A percentile compares a stretch with the other conserved stretches of the same genome.
Evolutionary conservation across 1,284 basidiomycete genomes (phyloP).

Genomic region (Ustilago cynodontis): DNA sequence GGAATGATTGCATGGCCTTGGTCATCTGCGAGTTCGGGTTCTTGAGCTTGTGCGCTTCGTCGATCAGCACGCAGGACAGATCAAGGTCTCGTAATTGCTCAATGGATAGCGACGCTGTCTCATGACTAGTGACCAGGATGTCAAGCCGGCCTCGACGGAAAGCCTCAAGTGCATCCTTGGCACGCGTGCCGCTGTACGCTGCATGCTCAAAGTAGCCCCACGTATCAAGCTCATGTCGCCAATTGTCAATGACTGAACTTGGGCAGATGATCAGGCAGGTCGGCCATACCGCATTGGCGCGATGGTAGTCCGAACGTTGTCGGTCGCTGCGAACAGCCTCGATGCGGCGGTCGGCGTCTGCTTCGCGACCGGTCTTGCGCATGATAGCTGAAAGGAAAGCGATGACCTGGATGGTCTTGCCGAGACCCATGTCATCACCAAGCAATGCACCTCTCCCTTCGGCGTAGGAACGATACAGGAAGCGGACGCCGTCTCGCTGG

Average conservation of each 20-base stretch:
- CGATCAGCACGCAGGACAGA: slow-evolving; percentile 74
- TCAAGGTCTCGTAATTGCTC: slow-evolving; percentile 78
- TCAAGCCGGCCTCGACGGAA: slow-evolving; percentile 84
- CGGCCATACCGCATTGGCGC: slow-evolving; percentile 72
- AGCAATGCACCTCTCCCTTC: slow-evolving; percentile 79
- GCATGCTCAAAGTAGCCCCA: slow-evolving; percentile 71
- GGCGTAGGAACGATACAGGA: slow-evolving; percentile 79
- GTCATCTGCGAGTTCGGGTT: slow-evolving; percentile 77
- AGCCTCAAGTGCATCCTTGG: slow-evolving; percentile 27
- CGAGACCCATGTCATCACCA: slow-evolving; percentile 90
- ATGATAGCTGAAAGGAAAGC: slow-evolving; percentile 87
- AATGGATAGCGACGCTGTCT: slow-evolving; percentile 73
- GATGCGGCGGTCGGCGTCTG: slow-evolving; percentile 76
- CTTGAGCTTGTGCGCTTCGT: slow-evolving; percentile 86
- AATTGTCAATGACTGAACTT: slow-evolving; percentile 81
- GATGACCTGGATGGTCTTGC: slow-evolving; percentile 82
- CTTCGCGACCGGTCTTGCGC: slow-evolving; percentile 78
- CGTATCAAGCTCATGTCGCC: slow-evolving; percentile 82
- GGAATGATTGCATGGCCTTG: slow-evolving; percentile 77
- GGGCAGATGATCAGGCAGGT: slow-evolving; percentile 84
- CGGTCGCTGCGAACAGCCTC: slow-evolving; percentile 66
- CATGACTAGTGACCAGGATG: slow-evolving; percentile 38
- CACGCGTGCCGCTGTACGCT: slow-evolving; percentile 30
- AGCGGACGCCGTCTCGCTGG: slow-evolving; percentile 83
- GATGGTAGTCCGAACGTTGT: slow-evolving; percentile 24